Conservation (phyloP, 805 yeast genomes). For the Ogataea chonburiensis region DNA sequence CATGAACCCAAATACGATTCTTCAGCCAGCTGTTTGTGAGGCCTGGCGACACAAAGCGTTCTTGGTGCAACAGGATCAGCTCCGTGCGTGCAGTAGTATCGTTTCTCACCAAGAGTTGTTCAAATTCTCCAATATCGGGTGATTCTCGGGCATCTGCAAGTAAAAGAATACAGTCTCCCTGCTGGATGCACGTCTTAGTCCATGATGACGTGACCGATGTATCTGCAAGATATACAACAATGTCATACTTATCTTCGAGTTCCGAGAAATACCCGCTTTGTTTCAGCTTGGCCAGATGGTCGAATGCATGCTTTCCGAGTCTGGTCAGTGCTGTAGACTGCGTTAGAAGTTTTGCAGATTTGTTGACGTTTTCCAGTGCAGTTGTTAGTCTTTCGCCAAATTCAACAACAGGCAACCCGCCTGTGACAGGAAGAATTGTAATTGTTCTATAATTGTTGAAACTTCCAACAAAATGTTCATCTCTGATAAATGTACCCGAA, state of each 20-base stretch:
- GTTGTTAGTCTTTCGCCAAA: conserved; percentile 72
- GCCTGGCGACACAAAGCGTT: conserved; percentile 79
- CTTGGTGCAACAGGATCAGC: conserved; percentile 79
- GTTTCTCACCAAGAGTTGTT: conserved; percentile 66
- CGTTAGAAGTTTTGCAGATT: conserved; percentile 74
- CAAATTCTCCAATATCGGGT: conserved; percentile 83
- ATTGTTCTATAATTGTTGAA: conserved; percentile 70
- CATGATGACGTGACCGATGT: conserved; percentile 79
- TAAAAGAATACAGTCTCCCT: conserved; percentile 90
- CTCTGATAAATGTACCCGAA: conserved; percentile 32
- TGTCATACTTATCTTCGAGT: conserved; percentile 83
- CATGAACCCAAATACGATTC: conserved; percentile 84
- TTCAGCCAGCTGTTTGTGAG: conserved; percentile 82
- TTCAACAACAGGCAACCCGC: conserved; percentile 81
- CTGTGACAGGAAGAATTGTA: conserved; percentile 74
- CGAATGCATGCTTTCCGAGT: conserved; percentile 91
- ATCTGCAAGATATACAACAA: conserved; percentile 88
- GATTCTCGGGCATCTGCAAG: conserved; percentile 79
- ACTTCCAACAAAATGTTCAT: conserved; percentile 33
- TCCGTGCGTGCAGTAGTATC: conserved; percentile 88
- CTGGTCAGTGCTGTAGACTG: conserved; percentile 78
- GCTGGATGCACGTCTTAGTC: conserved; percentile 90
- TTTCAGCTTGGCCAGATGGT: conserved; percentile 78
- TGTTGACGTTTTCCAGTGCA: conserved; percentile 72
- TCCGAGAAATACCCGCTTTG: conserved; percentile 89